Evolutionary conservation across 1,139 yeast species (phyloP), one percentile per base, ranked within the genome.

Genomic region (Taiozyma sp.): DNA sequence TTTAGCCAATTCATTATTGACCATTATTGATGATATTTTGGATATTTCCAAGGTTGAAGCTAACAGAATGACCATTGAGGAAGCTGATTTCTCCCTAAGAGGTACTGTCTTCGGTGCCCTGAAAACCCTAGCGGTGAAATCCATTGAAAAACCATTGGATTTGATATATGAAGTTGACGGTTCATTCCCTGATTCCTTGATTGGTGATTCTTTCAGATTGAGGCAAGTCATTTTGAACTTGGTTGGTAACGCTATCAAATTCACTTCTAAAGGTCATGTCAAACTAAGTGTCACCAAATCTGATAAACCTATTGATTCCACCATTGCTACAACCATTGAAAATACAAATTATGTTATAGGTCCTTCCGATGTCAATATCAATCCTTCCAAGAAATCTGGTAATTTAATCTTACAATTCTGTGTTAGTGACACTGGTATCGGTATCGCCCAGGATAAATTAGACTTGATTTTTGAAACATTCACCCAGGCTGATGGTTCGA

Each of bases 21-120:
- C 96, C 0, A 89, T 89, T 60, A 89, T 89, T 63, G 96, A 89
- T 66, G 96, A 89, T 68, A 89, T 89, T 62, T 77, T 89, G 62
- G 96, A 89, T 81, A 89, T 89, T 62, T 88, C 96, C 51, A 89
- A 89, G 77, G 88, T 89, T 70, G 96, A 89, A 70, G 96, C 96
- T 36, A 89, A 89, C 68, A 77, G 96, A 68, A 89, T 89, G 96
- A 88, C 96, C 0, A 89, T 89, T 54, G 96, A 89, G 66, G 90
- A 87, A 66, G 88, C 89, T 57, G 96, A 91, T 55, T 89, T 89
- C 65, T 86, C 95, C 14, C 73, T 89, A 48, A 76, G 96, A 65
- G 93, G 93, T 5, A 88, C 96, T 0, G 93, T 88, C 2, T 88
- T 89, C 67, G 96, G 96, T 36, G 96, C 96, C 1, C 77, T 89